Base-by-base conservation (phyloP, 2,329 filamentous ascomycete species). In the Dryadomyces sulphureus region DNA sequence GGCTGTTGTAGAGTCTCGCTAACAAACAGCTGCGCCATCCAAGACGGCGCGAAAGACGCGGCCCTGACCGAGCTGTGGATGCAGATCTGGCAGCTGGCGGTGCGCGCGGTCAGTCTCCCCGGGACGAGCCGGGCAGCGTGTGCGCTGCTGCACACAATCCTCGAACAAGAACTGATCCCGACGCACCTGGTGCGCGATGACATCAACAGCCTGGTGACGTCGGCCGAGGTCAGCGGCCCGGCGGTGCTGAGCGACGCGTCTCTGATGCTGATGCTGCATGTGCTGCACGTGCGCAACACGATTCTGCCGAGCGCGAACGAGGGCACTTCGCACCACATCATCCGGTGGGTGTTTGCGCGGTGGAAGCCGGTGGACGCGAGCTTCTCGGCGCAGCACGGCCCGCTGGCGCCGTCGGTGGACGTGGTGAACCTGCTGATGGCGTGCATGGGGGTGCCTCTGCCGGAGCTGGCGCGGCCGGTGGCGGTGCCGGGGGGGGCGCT, bases 161-260 rank as follows among this genome's bases (percentile, higher is more conserved):
- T 94, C 4, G 70, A 75, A 46, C 66, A 70, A 38, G 67, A 75
- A 4, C 61, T 94, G n/a, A 60, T 94, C 11, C 67, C 77, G 0
- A 83, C 83, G 54, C 71, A 79, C 40, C 67, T 73, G 24, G 67
- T 89, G 16, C 75, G 77, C 2, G 78, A 86, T 48, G 79, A 81
- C 24, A 68, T 86, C 43, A 82, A 83, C 54, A 74, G 72, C 45
- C 81, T 94, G 48, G 69, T 93, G 11, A 75, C 78, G 5, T 81
- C 81, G 20, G 79, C 86, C 40, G 89, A 93, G 55, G 69, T 90
- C 32, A 90, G 81, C 57, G 89, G 89, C 0, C 90, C 92, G 7
- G 77, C 79, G 1, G 60, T 79, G 19, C 65, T 94, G 17, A 81
- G 81, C n/a, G 92, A 96, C 59, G 79, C 87, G 1, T 83, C 85